Percentiles rank a stretch among this genome's conserved stretches.
These are phyloP conservation scores for Zymoseptoria ardabiliae DNA, from an alignment of 2,329 filamentous ascomycete genomes.

Conservation along the genomic window DNA sequence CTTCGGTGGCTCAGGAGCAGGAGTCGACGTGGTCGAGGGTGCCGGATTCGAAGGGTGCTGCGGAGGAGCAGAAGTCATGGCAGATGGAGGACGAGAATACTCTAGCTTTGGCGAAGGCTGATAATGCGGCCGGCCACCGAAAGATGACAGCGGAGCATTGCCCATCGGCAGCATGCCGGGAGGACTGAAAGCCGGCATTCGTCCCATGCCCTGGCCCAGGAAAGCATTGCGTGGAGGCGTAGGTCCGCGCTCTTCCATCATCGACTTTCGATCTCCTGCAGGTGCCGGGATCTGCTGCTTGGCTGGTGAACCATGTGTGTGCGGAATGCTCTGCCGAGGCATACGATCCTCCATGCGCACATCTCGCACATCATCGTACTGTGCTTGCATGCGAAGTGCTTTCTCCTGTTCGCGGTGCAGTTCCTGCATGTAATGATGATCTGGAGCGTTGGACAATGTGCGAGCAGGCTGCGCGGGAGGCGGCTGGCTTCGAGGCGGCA, in stretches of 20 bases:
- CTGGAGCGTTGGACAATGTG: slow-evolving; percentile 9
- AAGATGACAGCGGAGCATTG: slow-evolving; percentile 13
- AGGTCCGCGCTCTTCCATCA: slow-evolving; percentile 25
- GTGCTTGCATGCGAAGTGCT: slow-evolving; percentile 25
- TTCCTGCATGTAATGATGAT: slow-evolving; percentile 20
- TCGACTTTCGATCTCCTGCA: slow-evolving; percentile 21
- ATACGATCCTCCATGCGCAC: slow-evolving; percentile 21
- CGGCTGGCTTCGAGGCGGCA: slow-evolving; percentile 18
- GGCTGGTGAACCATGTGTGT: slow-evolving; percentile 24
- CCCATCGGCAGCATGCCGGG: slow-evolving; percentile 7
- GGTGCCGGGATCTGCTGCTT: slow-evolving; percentile 16
- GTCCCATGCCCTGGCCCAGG: slow-evolving; percentile 8
- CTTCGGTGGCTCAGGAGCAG: slow-evolving; percentile 29
- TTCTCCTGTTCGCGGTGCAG: slow-evolving; percentile 28
- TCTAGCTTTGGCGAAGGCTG: slow-evolving; percentile 28
- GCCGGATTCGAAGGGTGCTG: slow-evolving; percentile 18
- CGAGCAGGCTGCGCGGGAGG: slow-evolving; percentile 10
- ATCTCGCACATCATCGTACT: slow-evolving; percentile 18
- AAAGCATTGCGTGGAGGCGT: slow-evolving; percentile 21
- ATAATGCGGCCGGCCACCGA: slow-evolving; percentile 16
- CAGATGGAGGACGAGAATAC: slow-evolving; percentile 24
- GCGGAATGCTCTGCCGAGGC: slow-evolving; percentile 11
- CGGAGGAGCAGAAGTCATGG: slow-evolving; percentile 13
- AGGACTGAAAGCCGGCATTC: slow-evolving; percentile 9
- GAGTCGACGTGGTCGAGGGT: slow-evolving; percentile 17